These are phyloP conservation scores for Grifola frondosa DNA, from an alignment of 1,284 basidiomycete genomes.

Conservation along the genomic window DNA sequence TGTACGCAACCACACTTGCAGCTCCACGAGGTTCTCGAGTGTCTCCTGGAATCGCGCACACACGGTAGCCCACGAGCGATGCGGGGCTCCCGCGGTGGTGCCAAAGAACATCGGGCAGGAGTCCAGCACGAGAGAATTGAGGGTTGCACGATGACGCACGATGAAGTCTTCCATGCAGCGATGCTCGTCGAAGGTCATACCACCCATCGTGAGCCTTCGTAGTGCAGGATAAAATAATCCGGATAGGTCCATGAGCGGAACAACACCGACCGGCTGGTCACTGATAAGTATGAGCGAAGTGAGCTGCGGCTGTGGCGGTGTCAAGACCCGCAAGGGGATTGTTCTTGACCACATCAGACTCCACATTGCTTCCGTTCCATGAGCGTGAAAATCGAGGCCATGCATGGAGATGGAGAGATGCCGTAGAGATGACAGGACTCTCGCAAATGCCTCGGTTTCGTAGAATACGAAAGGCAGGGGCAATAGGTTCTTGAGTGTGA, in stretches of 20 bases:
- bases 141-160: conserved; percentile 15
- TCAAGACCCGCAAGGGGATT: conserved; percentile 18
- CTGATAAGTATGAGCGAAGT: conserved; percentile 21
- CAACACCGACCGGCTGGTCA: conserved; percentile 20
- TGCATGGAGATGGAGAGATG: conserved; percentile 11
- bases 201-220: conserved; percentile 13
- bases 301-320: conserved; percentile 14
- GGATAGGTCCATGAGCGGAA: conserved; percentile 16
- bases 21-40: conserved; percentile 14
- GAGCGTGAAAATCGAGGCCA: conserved; percentile 9
- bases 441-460: conserved; percentile 9
- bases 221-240: conserved; percentile 20
- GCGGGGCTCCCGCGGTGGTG: conserved; percentile 3
- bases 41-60: conserved; percentile 17
- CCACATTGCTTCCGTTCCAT: conserved; percentile 14
- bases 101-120: conserved; percentile 20
- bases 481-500: conserved; percentile 15
- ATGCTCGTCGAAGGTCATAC: conserved; percentile 16
- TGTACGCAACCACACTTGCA: conserved; percentile 10
- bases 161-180: conserved; percentile 22
- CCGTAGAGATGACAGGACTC: conserved; percentile 12
- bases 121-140: conserved; percentile 18
- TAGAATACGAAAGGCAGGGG: conserved; percentile 13
- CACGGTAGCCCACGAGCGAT: conserved; percentile 14
- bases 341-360: conserved; percentile 19